Base-by-base conservation (phyloP, 2,329 filamentous ascomycete genomes). In the Elsinoe fawcettii region DNA sequence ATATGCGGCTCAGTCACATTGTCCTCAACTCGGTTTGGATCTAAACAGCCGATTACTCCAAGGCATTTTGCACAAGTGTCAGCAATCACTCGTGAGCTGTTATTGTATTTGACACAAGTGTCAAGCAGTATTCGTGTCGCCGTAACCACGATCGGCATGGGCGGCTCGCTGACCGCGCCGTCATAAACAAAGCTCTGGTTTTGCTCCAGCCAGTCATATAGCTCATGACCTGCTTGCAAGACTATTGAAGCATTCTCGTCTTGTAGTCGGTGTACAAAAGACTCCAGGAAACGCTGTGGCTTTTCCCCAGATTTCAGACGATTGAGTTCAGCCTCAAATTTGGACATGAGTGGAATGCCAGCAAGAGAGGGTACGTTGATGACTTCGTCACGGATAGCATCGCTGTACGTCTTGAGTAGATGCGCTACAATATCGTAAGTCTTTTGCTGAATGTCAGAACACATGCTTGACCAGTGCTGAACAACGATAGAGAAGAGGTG, bases 161-260 rank as follows among this genome's bases (percentile, higher is more conserved):
- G 89, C 63, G 95, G 88, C 69, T 96, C 90, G 63, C 87, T 89
- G 53, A 90, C 78, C 27, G 88, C 84, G 12, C 87, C 87, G 12
- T 86, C 82, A 66, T 96, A 90, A 18, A 99, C 74, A 60, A 88
- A 86, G 22, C 80, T 81, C 67, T 96, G 90, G 61, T 95, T 82
- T 2, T 74, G 70, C 59, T 83, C 79, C 5, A 99, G 78, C 65
- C 87, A 95, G 1, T 78, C 77, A 5, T 84, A 79, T 5, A 99
- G 79, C 67, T 99, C 93, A 20, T 76, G 76, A 46, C 99, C 72
- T 18, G 90, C 87, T 70, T 91, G 88, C 56, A 87, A 79, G 18
- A 96, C 88, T 47, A 99, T 91, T 1, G 87, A 86, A 0, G 85
- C 81, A 67, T 92, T 95, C 63, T 99, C 93, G 65, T 93, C 90